Evolutionary conservation across 768 basidiomycete species (phyloP), one percentile per base, ranked within the genome.

Genomic region (Hirschioporus abietinus): DNA sequence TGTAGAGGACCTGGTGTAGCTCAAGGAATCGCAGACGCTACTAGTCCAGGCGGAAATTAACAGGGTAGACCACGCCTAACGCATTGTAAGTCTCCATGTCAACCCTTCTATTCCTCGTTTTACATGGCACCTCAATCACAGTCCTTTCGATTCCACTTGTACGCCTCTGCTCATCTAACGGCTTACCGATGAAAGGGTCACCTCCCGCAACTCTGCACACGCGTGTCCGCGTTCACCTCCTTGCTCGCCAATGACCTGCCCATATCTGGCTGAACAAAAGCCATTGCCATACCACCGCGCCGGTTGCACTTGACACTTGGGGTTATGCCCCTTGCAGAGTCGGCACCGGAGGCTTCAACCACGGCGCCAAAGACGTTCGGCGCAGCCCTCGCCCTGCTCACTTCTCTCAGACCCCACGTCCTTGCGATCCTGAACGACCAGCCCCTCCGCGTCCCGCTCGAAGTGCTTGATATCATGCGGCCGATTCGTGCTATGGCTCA

Each of bases 231-330:
- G 1, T 75, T 80, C 67, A 60, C 67, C 26, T 71, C 73, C n/a
- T 72, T 79, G 61, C 76, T 79, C 12, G 65, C 63, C 5, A 65
- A 69, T 26, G 64, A 67, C 4, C 78, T 78, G 0, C 67, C 76
- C 9, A 78, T 81, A 26, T 69, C 75, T 0, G 91, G 91, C 78
- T 93, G 4, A 88, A 93, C 74, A 71, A 71, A 9, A 80, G 83
- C n/a, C 1, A 85, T 92, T 70, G 74, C 89, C 64, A 81, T 91
- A 65, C 79, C 82, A 60, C 83, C 84, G 0, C 72, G 82, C 10
- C 74, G 90, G n/a, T 75, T 92, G 58, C 91, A 93, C 74, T 75
- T 92, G 66, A 92, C 91, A 0, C 76, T 93, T 1, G 91, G 90
- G 0, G 89, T 91, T 0, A 89, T 93, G 88, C 76, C n/a, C n/a